phyloP scores from a whole-genome alignment of 441 rosid genomes.

The Dalechampia spathulata region DNA sequence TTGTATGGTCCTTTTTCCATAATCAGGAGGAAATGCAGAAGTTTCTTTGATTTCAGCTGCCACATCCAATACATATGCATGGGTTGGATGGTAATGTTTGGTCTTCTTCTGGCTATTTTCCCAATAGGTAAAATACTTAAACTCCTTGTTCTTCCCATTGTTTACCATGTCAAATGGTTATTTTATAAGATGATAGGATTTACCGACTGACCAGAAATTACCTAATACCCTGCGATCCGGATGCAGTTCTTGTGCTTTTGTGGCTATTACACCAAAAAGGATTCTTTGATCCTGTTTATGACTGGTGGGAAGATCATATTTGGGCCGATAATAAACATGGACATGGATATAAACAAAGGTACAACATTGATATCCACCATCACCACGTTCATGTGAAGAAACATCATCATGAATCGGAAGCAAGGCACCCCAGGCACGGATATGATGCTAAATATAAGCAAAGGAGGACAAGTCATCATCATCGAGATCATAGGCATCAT shows the following conservation, averaged over 20 bases:
- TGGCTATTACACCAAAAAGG: slow-evolving; percentile 96
- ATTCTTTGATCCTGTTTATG: slow-evolving; percentile 69
- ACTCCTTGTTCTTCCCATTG: neutral
- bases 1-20: slow-evolving; percentile 4
- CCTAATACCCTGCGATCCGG: slow-evolving; percentile 4
- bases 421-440: slow-evolving; percentile 41
- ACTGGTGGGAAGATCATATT: slow-evolving; percentile 80
- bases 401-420: slow-evolving; percentile 27
- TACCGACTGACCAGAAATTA: neutral
- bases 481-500: slow-evolving; percentile 32
- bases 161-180: neutral
- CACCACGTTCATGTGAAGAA: slow-evolving; percentile 20
- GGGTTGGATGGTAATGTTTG: slow-evolving; percentile 82
- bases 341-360: slow-evolving; percentile 15
- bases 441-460: slow-evolving; percentile 27
- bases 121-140: slow-evolving; percentile 55
- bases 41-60: slow-evolving; percentile 84
- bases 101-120: slow-evolving; percentile 61
- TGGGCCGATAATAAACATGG: slow-evolving; percentile 21
- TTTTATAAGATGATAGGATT: neutral
- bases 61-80: slow-evolving; percentile 85
- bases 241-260: slow-evolving; percentile 57
- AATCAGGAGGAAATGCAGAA: slow-evolving; percentile 60
- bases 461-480: slow-evolving; percentile 25
- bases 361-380: slow-evolving; percentile 11